phyloP scores from a whole-genome alignment of 352 stramenopile species.

The Globisporangium nunn region DNA sequence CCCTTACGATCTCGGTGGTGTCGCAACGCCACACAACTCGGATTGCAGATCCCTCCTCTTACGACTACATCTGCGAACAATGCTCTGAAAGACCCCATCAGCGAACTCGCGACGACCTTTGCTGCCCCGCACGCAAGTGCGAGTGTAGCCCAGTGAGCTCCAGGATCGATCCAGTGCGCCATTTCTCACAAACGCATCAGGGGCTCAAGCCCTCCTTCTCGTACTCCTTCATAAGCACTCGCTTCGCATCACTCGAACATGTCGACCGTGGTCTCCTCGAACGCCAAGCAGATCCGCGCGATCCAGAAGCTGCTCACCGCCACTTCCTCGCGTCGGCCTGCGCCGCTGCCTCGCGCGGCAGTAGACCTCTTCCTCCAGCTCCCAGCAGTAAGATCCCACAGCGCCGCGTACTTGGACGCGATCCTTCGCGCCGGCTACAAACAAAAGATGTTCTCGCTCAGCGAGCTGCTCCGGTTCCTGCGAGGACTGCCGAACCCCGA shows the following conservation, averaged over 20 bases:
- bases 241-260: neutral
- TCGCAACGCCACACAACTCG: too few relatives aligned
- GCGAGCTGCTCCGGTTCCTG: slow-evolving; percentile 3
- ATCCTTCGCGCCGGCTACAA: slow-evolving; percentile 5
- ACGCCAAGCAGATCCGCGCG: slow-evolving; percentile 6
- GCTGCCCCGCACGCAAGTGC: too few relatives aligned
- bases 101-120: too few relatives aligned
- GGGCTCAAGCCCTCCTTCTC: too few relatives aligned
- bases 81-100: too few relatives aligned
- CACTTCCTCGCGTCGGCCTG: neutral
- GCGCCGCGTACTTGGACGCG: slow-evolving; percentile 7
- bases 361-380: slow-evolving; percentile 5
- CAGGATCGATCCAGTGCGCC: too few relatives aligned
- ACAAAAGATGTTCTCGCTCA: neutral
- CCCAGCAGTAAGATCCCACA: neutral
- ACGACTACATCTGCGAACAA: too few relatives aligned
- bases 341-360: neutral
- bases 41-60: too few relatives aligned
- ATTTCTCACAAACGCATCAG: too few relatives aligned
- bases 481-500: slow-evolving; percentile 6
- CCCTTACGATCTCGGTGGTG: too few relatives aligned
- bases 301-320: slow-evolving; percentile 5
- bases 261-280: neutral
- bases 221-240: neutral
- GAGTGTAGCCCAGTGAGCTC: too few relatives aligned